These are phyloP conservation scores for Plasmodium gaboni DNA, from an alignment of 169 alveolate genomes.

Conservation along the genomic window DNA sequence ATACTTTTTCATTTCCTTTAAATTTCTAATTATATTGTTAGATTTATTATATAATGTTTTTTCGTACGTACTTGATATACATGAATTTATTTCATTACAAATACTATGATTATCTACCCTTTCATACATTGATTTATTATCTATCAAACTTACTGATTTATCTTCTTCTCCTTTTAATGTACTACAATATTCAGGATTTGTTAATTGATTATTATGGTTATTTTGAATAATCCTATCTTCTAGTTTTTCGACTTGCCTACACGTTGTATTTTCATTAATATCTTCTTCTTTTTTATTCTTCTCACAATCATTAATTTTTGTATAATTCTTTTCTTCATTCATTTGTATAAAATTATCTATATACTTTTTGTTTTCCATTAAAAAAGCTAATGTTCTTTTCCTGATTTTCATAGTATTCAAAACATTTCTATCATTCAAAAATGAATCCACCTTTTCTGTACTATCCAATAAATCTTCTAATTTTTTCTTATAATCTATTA, in stretches of 20 bases:
- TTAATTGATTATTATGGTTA: not conserved
- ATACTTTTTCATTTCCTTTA: slow-evolving; percentile 28
- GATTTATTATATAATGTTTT: slow-evolving; percentile 36
- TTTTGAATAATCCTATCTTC: not conserved
- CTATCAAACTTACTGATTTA: not conserved
- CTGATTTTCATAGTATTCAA: slow-evolving; percentile 22
- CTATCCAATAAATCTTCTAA: slow-evolving; percentile 50
- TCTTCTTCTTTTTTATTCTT: not conserved
- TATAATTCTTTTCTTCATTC: not conserved
- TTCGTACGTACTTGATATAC: slow-evolving; percentile 44
- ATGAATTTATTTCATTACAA: not conserved
- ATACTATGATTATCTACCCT: not conserved
- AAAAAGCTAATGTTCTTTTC: slow-evolving; percentile 27
- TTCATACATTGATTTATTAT: not conserved
- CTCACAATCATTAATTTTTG: not conserved
- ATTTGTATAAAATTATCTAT: slow-evolving; percentile 29
- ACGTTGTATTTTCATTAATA: not conserved
- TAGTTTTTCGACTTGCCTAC: not conserved
- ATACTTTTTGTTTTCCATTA: slow-evolving; percentile 47
- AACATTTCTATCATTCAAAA: slow-evolving; percentile 26
- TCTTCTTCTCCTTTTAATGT: not conserved
- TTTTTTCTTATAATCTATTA: slow-evolving; percentile 67
- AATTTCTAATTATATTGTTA: slow-evolving; percentile 26
- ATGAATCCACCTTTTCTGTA: slow-evolving; percentile 44
- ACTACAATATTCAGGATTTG: not conserved